Percentiles rank a stretch among this genome's conserved stretches.
Conservation (phyloP, 1,139 yeast genomes). For the Debaryomycetaceae sp. region DNA sequence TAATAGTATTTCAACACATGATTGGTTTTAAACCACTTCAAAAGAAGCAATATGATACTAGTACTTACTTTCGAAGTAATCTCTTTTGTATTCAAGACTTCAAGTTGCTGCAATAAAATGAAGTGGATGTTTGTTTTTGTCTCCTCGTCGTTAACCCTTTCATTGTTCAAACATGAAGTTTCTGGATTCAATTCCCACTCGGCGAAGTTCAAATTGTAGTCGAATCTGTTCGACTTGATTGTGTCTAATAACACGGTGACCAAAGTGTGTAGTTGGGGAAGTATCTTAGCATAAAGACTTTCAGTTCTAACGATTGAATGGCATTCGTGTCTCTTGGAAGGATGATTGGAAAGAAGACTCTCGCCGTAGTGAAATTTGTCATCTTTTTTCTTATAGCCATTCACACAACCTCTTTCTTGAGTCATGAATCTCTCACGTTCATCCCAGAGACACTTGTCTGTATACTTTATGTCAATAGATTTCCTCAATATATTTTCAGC, state of each 20-base stretch:
- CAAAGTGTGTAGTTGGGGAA: constrained; percentile 59
- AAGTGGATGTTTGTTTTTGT: constrained; percentile 21
- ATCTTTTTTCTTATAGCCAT: constrained; percentile 17
- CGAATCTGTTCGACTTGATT: constrained; percentile 47
- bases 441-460: constrained; percentile 65
- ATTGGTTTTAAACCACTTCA: constrained; percentile 75
- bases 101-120: constrained; percentile 43
- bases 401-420: constrained; percentile 69
- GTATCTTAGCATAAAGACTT: constrained; percentile 47
- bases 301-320: constrained; percentile 57
- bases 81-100: constrained; percentile 60
- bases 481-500: constrained; percentile 60
- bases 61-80: constrained; percentile 61
- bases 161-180: constrained; percentile 22
- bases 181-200: constrained; percentile 39
- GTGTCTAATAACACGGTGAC: constrained; percentile 62
- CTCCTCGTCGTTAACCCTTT: constrained; percentile 10
- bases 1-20: constrained; percentile 80
- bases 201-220: constrained; percentile 31
- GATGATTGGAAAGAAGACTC: constrained; percentile 19
- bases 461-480: constrained; percentile 63
- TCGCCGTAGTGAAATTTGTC: constrained; percentile 20
- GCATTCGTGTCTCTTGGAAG: constrained; percentile 32
- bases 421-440: constrained; percentile 68
- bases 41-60: constrained; percentile 48